Base-by-base conservation (phyloP, 176 grass and related monocot species). In the Phragmites australis region DNA sequence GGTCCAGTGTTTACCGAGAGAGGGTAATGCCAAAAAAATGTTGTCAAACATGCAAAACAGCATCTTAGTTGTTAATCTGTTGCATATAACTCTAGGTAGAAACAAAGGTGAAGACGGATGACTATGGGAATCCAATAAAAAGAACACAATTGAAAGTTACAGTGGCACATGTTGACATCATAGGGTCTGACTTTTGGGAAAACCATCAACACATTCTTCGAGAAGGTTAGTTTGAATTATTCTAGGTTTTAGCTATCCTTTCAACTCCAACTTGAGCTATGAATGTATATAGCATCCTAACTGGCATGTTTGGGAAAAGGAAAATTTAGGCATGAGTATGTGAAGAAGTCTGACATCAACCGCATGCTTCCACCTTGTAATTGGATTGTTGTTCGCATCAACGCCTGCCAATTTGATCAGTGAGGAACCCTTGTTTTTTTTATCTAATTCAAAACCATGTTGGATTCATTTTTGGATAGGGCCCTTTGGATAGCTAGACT, bases 381-480 rank as follows among this genome's bases (percentile, higher is more conserved):
- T 81, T 97, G 91, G 91, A 87, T 86, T 52, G 73, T 92, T 78
- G 62, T 97, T 34, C 41, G 84, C 30, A 97, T 94, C 62, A 90
- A 74, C n/a, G 76, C 76, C 37, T 82, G 76, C 54, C 91, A 92
- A 73, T 94, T 92, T 71, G 87, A 97, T 47, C 66, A 70, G 91
- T 94, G 64, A 94, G 87, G 32, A 69, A 19, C 40, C 57, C 50
- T 29, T 34, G 10, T 60, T 78, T 15, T 14, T 79, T 51, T n/a
- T 74, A 5, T 62, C 13, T 88, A 57, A 29, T 78, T 74, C 39
- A 34, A 26, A 72, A 34, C 40, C 44, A 37, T 68, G 31, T 2
- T 22, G 6, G 19, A 63, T 41, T 88, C 46, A 29, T 42, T 75
- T 68, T 59, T 73, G 1, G 23, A 42, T 61, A 62, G 9, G n/a